Conservation (phyloP, 306 rosid species). For the Rubus parviflorus region DNA sequence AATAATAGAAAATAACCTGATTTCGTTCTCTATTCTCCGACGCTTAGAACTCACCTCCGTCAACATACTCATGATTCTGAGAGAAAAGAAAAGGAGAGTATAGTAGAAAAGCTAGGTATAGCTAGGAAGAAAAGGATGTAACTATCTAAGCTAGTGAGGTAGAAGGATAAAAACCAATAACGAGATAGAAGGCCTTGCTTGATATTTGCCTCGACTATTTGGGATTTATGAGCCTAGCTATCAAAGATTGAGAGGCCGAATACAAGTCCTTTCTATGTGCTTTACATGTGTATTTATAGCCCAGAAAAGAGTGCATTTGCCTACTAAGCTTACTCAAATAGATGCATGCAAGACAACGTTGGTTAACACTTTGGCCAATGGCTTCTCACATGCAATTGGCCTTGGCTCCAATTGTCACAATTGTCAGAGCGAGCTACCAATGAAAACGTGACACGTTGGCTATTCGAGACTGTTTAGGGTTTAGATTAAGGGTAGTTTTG, state of each 20-base stretch:
- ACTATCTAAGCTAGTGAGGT: no score
- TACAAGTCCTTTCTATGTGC: background rate
- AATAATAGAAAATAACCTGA: background rate
- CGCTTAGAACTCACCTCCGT: background rate
- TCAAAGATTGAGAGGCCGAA: background rate
- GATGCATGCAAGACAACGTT: background rate
- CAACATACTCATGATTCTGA: background rate
- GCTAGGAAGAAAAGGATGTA: no score
- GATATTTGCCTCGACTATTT: background rate
- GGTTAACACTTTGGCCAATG: background rate
- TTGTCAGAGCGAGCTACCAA: background rate
- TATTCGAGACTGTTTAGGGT: background rate
- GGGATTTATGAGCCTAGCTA: background rate
- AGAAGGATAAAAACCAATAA: no score
- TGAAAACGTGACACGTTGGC: background rate
- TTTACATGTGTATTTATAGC: background rate
- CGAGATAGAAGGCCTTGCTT: background rate
- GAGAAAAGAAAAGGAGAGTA: background rate
- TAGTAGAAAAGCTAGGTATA: no score
- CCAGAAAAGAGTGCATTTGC: background rate
- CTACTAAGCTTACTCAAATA: background rate
- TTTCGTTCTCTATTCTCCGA: background rate
- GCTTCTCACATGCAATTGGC: no score
- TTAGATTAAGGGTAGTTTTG: background rate
- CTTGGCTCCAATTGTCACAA: background rate